Percentiles rank a stretch among this genome's conserved stretches.
phyloP scores from a whole-genome alignment of 768 basidiomycete species.

The Cystobasidium onofrii region DNA sequence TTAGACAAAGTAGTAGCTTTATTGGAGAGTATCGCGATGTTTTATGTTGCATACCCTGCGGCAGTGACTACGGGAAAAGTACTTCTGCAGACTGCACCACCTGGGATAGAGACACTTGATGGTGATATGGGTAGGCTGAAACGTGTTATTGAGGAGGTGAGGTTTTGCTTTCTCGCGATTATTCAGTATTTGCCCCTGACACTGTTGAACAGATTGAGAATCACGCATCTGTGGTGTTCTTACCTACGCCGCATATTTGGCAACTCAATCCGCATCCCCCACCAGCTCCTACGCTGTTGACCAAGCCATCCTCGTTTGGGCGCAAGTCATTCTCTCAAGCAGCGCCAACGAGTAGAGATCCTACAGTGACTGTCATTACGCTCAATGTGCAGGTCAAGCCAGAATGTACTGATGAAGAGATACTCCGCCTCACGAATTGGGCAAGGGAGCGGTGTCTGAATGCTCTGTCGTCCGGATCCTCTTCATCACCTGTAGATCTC shows the following conservation, averaged over 20 bases:
- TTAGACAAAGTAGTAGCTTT: slow-evolving; percentile 82
- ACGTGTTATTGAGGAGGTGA: slow-evolving; percentile 70
- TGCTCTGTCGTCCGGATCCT: not conserved
- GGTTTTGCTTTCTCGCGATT: slow-evolving; percentile 37
- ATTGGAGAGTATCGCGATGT: slow-evolving; percentile 66
- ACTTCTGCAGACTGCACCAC: slow-evolving; percentile 78
- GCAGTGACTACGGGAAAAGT: slow-evolving; percentile 75
- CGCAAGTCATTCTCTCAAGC: slow-evolving; percentile 32
- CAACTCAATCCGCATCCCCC: slow-evolving; percentile 58
- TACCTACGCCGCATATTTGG: slow-evolving; percentile 82
- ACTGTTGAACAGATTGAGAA: slow-evolving; percentile 58
- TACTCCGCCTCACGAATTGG: slow-evolving; percentile 65
- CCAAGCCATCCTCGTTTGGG: slow-evolving; percentile 25
- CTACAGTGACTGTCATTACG: slow-evolving; percentile 57
- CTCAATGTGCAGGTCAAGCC: slow-evolving; percentile 66
- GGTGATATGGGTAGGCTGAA: slow-evolving; percentile 74
- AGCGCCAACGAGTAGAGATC: slow-evolving; percentile 25
- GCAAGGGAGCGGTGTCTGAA: slow-evolving; percentile 53
- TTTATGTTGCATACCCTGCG: slow-evolving; percentile 73
- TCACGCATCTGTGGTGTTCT: slow-evolving; percentile 71
- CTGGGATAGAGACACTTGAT: slow-evolving; percentile 44
- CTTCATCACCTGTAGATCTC: not conserved
- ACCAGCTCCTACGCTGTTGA: slow-evolving; percentile 25
- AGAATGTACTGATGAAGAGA: slow-evolving; percentile 62
- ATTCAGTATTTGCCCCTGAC: not conserved